Base-by-base conservation (phyloP, 2,329 filamentous ascomycete genomes). In the Calonectria hongkongensis region DNA sequence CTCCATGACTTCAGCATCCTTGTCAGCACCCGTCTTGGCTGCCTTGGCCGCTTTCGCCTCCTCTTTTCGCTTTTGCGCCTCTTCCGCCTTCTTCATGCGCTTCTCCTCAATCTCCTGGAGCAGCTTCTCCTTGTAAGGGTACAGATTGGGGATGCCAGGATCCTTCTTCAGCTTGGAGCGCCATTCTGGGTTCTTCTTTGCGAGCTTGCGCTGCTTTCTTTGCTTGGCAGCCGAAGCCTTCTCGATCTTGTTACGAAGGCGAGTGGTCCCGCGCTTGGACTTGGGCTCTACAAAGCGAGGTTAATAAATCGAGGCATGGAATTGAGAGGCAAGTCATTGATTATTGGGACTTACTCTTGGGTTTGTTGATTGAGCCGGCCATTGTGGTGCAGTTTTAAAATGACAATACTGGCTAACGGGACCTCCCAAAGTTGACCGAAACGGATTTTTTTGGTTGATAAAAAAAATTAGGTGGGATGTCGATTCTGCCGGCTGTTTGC, bases 161-260 rank as follows among this genome's bases (percentile, higher is more conserved):
- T 99, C 97, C 88, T 98, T 99, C 91, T 98, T 98, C 78, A 98
- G 84, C 84, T 95, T 94, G 72, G 95, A 96, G 79, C 94, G 92
- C 95, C 97, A 98, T 94, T 98, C 92, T 41, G 97, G 96, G 84
- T 98, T 98, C 91, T 98, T 95, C 88, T 98, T 98, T 69, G 94
- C 95, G 70, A 92, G 89, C 89, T 98, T 98, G 82, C 92, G 93
- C 74, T 92, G 88, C 86, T 99, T 99, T 83, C 93, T 92, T 86
- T 98, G 95, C 88, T 99, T 99, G 74, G 94, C 93, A 50, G 91
- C 91, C 66, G 96, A 95, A 27, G 94, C 93, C 87, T 99, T 99
- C 84, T 98, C 92, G 85, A 99, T 98, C 87, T 98, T 98, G 88
- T 98, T 93, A 77, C 96, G 93, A 81, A 99, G 90, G 73, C 97